phyloP scores from a whole-genome alignment of 768 basidiomycete genomes.

The Pisolithus albus region DNA sequence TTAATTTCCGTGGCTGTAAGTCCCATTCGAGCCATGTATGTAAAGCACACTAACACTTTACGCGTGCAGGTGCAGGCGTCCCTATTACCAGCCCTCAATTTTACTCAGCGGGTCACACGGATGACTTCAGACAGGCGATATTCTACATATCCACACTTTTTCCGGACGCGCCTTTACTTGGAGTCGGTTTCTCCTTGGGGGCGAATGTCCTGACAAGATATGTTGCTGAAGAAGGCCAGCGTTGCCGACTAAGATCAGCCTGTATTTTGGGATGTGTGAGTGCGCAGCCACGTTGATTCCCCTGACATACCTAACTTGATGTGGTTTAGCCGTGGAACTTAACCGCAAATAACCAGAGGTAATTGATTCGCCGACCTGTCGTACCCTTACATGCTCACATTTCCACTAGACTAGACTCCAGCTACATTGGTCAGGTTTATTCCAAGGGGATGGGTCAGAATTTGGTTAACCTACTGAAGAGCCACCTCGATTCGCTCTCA shows the following conservation, averaged over 20 bases:
- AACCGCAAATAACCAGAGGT: conserved; percentile 31
- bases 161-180: conserved; percentile 77
- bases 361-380: conserved; percentile 8
- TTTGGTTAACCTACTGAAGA: conserved; percentile 49
- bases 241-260: conserved; percentile 55
- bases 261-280: conserved; percentile 72
- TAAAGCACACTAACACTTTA: conserved; percentile 11
- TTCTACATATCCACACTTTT: conserved; percentile 66
- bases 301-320: conserved; percentile 7
- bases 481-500: conserved; percentile 42
- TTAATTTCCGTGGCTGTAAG: conserved; percentile 91
- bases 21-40: conserved; percentile 13
- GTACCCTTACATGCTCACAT: conserved; percentile 6
- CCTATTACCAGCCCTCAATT: conserved; percentile 77
- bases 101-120: conserved; percentile 85
- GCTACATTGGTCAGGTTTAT: conserved; percentile 59
- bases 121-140: conserved; percentile 79
- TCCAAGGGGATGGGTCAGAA: conserved; percentile 77
- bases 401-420: conserved; percentile 42
- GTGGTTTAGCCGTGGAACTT: conserved; percentile 45
- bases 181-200: conserved; percentile 90
- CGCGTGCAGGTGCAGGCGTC: conserved; percentile 65
- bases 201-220: conserved; percentile 89
- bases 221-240: conserved; percentile 72
- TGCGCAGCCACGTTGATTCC: conserved; percentile 11